phyloP scores from a whole-genome alignment of 768 basidiomycete genomes.

The Rickenella mellea region DNA sequence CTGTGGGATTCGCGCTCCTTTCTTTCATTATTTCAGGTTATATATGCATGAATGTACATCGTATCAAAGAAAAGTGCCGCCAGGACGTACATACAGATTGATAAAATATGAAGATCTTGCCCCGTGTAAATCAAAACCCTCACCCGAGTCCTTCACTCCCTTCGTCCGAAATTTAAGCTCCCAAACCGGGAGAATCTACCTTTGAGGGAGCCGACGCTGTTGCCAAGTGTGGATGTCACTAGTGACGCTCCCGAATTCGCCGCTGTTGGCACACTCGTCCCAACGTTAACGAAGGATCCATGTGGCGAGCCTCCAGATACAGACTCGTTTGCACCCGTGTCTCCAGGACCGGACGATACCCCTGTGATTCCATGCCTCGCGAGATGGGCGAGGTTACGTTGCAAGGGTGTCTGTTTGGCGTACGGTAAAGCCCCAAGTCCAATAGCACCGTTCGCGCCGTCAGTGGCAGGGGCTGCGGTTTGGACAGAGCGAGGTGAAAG shows the following conservation, averaged over 20 bases:
- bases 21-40: too few relatives aligned
- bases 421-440: conserved; percentile 11
- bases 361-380: conserved; percentile 78
- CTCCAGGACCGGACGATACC: conserved; percentile 69
- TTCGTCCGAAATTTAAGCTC: conserved; percentile 59
- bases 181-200: conserved; percentile 72
- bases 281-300: conserved; percentile 69
- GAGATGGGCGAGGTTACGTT: conserved; percentile 72
- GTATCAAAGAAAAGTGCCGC: too few relatives aligned
- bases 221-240: conserved; percentile 54
- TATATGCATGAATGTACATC: too few relatives aligned
- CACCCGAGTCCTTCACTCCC: too few relatives aligned
- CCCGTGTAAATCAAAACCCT: too few relatives aligned
- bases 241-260: conserved; percentile 46
- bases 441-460: conserved; percentile 4
- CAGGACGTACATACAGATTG: too few relatives aligned
- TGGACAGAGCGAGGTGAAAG: conserved; percentile 28
- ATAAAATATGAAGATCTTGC: too few relatives aligned
- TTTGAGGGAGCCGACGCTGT: conserved; percentile 55
- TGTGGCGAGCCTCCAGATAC: conserved; percentile 60
- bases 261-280: conserved; percentile 29
- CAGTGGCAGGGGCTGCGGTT: too few relatives aligned
- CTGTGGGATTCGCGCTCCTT: too few relatives aligned
- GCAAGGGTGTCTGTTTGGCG: conserved; percentile 62
- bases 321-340: conserved; percentile 44